Evolutionary conservation across 352 stramenopile species (phyloP).

Genomic region (Thraustochytrium striatum): DNA sequence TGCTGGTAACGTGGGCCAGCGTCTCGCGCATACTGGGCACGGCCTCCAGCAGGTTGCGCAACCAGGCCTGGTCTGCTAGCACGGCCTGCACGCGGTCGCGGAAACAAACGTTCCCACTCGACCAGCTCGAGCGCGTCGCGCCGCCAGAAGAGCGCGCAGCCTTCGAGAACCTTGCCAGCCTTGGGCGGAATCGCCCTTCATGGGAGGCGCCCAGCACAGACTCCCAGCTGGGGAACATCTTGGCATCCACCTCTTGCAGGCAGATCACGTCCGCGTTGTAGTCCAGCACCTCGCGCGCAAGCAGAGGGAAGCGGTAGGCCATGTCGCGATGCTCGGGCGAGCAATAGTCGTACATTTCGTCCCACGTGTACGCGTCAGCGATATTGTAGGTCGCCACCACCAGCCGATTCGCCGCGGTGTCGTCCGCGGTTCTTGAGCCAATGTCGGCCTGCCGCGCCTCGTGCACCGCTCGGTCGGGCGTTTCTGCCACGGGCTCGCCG

Average conservation of each 20-base stretch:
- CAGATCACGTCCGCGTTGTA: slow-evolving; percentile 62
- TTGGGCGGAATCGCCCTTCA: slow-evolving; percentile 6
- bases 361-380: slow-evolving; percentile 55
- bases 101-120: slow-evolving; percentile 6
- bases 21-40: background rate
- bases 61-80: background rate
- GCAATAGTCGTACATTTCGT: slow-evolving; percentile 57
- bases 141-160: slow-evolving; percentile 18
- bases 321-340: slow-evolving; percentile 53
- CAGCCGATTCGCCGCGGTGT: slow-evolving; percentile 27
- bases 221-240: slow-evolving; percentile 54
- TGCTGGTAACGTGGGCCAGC: background rate
- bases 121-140: background rate
- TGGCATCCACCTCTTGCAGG: slow-evolving; percentile 64
- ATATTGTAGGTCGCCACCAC: slow-evolving; percentile 65
- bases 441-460: background rate
- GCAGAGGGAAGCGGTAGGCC: slow-evolving; percentile 57
- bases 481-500: background rate
- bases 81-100: background rate
- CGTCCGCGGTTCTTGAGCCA: background rate
- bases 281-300: slow-evolving; percentile 60
- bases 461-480: background rate
- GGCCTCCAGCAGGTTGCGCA: background rate
- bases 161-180: background rate
- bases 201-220: background rate